Percentiles rank a stretch among this genome's conserved stretches.
These are phyloP conservation scores for Neofusicoccum laricinum DNA, from an alignment of 2,329 filamentous ascomycete species.

Conservation along the genomic window DNA sequence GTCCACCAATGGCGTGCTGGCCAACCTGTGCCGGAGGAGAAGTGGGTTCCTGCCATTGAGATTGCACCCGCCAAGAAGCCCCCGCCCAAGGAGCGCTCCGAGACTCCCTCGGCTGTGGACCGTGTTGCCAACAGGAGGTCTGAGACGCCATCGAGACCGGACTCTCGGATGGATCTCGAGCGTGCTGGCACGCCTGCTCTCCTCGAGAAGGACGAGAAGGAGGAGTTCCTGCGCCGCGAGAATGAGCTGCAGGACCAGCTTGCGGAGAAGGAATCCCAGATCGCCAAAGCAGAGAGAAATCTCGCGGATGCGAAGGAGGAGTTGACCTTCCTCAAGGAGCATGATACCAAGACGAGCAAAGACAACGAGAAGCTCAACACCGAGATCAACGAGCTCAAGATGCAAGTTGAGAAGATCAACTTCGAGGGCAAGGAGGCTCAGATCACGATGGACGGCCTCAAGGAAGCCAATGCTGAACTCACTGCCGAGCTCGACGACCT, in stretches of 20 bases:
- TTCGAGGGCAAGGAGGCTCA: conserved; percentile 96
- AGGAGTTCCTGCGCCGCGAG: conserved; percentile 91
- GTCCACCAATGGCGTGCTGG: conserved; percentile 84
- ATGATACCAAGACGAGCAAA: conserved; percentile 76
- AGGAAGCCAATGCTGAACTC: conserved; percentile 92
- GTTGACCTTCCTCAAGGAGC: conserved; percentile 78
- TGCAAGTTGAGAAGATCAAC: conserved; percentile 92
- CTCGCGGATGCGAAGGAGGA: conserved; percentile 84
- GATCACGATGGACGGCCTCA: conserved; percentile 96
- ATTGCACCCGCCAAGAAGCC: conserved; percentile 51
- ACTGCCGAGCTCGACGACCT: conserved; percentile 90
- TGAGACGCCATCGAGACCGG: conserved; percentile 55
- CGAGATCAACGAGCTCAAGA: conserved; percentile 89
- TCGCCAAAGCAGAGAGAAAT: conserved; percentile 74
- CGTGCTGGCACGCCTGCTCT: conserved; percentile 83
- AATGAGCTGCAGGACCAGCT: conserved; percentile 98
- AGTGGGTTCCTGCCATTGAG: conserved; percentile 70
- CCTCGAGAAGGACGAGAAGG: conserved; percentile 92
- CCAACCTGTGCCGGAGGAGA: conserved; percentile 83
- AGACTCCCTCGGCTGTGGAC: conserved; percentile 54
- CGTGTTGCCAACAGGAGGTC: conserved; percentile 44
- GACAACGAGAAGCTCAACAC: conserved; percentile 84
- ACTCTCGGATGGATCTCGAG: conserved; percentile 67
- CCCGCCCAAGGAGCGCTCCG: conserved; percentile 53
- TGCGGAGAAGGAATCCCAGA: conserved; percentile 83